These are phyloP conservation scores for Physcomitrium patens DNA, from an alignment of 225 moss, liverwort and hornwort species.

Conservation along the genomic window DNA sequence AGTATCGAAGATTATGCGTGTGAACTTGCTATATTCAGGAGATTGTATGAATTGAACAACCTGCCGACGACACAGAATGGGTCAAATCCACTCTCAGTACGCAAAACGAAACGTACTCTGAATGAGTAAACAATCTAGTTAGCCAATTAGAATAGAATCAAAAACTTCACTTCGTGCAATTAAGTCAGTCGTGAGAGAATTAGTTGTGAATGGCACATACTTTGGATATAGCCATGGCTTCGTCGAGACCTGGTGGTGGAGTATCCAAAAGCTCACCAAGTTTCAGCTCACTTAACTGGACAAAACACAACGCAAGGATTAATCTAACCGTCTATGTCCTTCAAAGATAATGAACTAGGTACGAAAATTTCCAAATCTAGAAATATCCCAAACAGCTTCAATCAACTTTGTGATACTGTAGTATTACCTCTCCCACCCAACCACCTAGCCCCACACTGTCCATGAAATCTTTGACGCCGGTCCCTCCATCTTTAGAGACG, in stretches of 20 bases:
- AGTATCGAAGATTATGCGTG: conserved; percentile 89
- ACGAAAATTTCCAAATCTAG: not conserved
- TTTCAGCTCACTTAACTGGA: conserved; percentile 89
- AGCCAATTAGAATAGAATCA: not conserved
- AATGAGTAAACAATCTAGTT: not conserved
- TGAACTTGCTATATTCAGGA: conserved; percentile 85
- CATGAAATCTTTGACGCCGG: conserved; percentile 91
- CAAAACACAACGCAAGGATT: conserved; percentile 27
- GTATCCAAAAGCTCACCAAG: conserved; percentile 92
- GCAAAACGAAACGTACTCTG: not conserved
- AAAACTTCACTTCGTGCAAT: conserved; percentile 2
- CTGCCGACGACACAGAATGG: conserved; percentile 42
- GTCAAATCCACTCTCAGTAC: conserved; percentile 1
- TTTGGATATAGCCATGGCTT: conserved; percentile 98
- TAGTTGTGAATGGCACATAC: conserved; percentile 34
- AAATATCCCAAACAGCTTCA: conserved; percentile 4
- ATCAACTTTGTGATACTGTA: conserved; percentile 2
- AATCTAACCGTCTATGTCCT: conserved; percentile 26
- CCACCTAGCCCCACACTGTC: conserved; percentile 93
- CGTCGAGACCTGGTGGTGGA: conserved; percentile 89
- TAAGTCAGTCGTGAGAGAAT: conserved; percentile 16
- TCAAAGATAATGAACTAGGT: conserved; percentile 14
- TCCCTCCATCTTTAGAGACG: conserved; percentile 70
- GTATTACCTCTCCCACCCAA: conserved; percentile 89
- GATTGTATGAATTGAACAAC: conserved; percentile 93